Base-by-base conservation (phyloP, 345 rosid genomes). In the Hevea brasiliensis region DNA sequence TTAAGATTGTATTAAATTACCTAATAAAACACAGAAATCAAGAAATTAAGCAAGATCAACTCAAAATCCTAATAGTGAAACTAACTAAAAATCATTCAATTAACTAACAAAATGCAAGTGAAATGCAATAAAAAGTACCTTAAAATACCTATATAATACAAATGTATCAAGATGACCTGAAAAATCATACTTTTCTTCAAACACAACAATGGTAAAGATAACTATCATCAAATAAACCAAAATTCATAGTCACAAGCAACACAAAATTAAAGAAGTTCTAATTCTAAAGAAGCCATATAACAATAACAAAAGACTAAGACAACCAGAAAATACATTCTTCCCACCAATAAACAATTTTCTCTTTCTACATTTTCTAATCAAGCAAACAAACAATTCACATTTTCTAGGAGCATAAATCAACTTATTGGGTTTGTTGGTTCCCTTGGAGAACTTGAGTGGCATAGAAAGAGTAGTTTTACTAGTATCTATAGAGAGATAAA, bases 161-260 rank as follows among this genome's bases (percentile, higher is more conserved):
- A n/a, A n/a, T n/a, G n/a, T n/a, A n/a, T n/a, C n/a, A n/a, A 17
- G 45, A 12, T 80, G 76, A 78, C 85, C 91, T 86, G 77, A 45
- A 66, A 76, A 76, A 15, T 65, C 20, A 63, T 11, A 58, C 20
- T 21, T 35, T 35, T 42, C 20, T 18, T 62, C 23, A 64, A 59
- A 41, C 76, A 59, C 32, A 58, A 71, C 42, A 72, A 61, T 26
- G 8, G 17, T 40, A 42, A n/a, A n/a, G n/a, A n/a, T n/a, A 37
- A 69, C 54, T 65, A 40, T 42, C 42, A 53, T 47, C 40, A 71
- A 64, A 37, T 24, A 72, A 58, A 42, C 11, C 62, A 51, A 27
- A 56, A 27, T 0, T n/a, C 55, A 20, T 12, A 26, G 24, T 42
- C 3, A 44, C 53, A 47, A 24, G 4, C 23, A 20, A 13, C 9